Base-by-base conservation (phyloP, 2,329 filamentous ascomycete genomes). In the Cephalotrichum gorgonifer region DNA sequence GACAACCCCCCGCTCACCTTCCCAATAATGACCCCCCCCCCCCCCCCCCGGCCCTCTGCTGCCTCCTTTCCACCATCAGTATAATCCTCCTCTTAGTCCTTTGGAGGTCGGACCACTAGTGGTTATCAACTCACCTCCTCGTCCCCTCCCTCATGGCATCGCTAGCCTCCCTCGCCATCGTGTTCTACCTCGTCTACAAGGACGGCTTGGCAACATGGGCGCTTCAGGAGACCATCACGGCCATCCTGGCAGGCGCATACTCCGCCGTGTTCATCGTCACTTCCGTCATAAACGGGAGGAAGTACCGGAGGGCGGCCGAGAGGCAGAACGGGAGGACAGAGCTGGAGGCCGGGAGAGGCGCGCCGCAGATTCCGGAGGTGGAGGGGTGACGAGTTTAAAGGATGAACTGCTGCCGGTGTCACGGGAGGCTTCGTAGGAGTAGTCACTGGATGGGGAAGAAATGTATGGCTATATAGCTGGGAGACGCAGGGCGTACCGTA, bases 341-440 rank as follows among this genome's bases (percentile, higher is more conserved):
- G 17, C 23, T 43, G 8, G 46, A 43, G 38, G 38, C 8, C 12
- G 45, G 33, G 25, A 48, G 17, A n/a, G 38, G 38, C 9, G 27
- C 46, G n/a, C 46, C 46, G 26, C 46, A 43, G 46, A 48, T 48
- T 20, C 46, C 46, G 8, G 46, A 48, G 17, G 46, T 48, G 25
- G 46, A 43, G 38, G 46, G 8, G 46, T 43, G 30, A 31, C 46
- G n/a, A 27, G 33, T 15, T 31, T 42, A 14, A 48, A 48, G 38
- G 46, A 48, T 8, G 46, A 48, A 17, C 7, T 48, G 38, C 20
- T 48, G 26, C 17, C 46, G 22, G 15, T n/a, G 6, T 22, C 35
- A 20, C 35, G 35, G 15, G 17, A 39, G 4, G n/a, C 17, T 22
- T 39, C 35, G 17, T 39, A 39, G 35, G 7, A 22, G 17, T 25